phyloP scores from a whole-genome alignment of 306 rosid genomes.

The Hippophae rhamnoides region DNA sequence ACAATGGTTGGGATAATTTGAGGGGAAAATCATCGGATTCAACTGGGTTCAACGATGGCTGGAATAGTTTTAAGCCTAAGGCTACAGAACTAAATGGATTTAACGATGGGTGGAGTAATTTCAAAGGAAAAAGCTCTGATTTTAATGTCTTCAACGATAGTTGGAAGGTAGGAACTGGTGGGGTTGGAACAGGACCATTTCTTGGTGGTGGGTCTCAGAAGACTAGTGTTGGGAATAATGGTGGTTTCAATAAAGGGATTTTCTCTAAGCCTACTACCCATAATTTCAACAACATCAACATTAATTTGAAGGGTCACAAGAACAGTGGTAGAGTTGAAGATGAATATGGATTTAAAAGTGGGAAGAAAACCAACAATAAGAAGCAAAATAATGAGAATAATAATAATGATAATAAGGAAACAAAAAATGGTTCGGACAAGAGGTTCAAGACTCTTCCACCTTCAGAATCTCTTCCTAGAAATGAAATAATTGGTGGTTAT shows the following conservation, averaged over 20 bases:
- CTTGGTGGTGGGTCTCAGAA: conserved; percentile 27
- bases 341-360: conserved; percentile 28
- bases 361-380: conserved; percentile 29
- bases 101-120: conserved; percentile 26
- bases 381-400: conserved; percentile 36
- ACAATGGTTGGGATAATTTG: conserved; percentile 2
- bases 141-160: conserved; percentile 9
- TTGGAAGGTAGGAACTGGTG: conserved; percentile 14
- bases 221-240: conserved; percentile 26
- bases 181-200: conserved; percentile 13
- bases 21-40: too few relatives aligned
- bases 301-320: conserved; percentile 40
- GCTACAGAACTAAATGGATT: conserved; percentile 12
- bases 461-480: conserved; percentile 62
- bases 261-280: conserved; percentile 45
- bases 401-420: conserved; percentile 39
- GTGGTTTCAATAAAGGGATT: conserved; percentile 71
- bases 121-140: conserved; percentile 11
- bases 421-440: conserved; percentile 43
- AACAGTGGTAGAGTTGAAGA: conserved; percentile 37
- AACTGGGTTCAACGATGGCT: too few relatives aligned
- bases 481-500: conserved; percentile 80
- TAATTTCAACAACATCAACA: conserved; percentile 16
- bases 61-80: conserved; percentile 15
- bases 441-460: conserved; percentile 79